Conservation (phyloP, 2,329 filamentous ascomycete species). For the Botryotinia convoluta region DNA sequence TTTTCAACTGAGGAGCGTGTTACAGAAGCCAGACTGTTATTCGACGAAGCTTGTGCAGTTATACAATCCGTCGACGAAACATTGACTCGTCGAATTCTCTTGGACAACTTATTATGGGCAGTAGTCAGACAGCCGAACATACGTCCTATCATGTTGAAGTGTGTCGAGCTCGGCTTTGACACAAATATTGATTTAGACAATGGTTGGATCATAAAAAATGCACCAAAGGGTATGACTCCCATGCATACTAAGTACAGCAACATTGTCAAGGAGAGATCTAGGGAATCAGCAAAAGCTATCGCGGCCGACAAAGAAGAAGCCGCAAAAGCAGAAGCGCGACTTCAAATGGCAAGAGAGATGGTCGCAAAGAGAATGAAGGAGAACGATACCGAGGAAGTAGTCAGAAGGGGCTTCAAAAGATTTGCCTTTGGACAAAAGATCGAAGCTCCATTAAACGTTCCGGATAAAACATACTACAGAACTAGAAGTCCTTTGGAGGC, state of each 20-base stretch:
- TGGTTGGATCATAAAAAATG: slow-evolving; percentile 11
- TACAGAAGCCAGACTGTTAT: not conserved
- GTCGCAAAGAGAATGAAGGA: not conserved
- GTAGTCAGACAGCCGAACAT: not conserved
- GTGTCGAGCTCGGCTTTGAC: not conserved
- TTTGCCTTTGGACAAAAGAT: not conserved
- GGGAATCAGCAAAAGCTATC: not conserved
- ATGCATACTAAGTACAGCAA: not conserved
- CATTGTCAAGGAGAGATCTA: slow-evolving; percentile 4
- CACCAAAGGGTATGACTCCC: not conserved
- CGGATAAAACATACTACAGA: not conserved
- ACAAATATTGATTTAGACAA: slow-evolving; percentile 15
- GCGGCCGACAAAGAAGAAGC: not conserved
- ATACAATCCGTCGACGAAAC: not conserved
- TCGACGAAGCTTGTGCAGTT: slow-evolving; percentile 7
- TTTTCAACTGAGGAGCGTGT: slow-evolving; percentile 15
- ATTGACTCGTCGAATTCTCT: not conserved
- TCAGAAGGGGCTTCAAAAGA: not conserved
- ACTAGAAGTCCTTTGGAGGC: not conserved
- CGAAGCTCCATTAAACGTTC: not conserved
- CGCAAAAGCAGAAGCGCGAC: not conserved
- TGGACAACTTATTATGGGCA: slow-evolving; percentile 7
- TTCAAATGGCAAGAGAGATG: not conserved
- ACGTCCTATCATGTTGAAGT: slow-evolving; percentile 2
- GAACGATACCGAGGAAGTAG: not conserved